A percentile compares a stretch with the other conserved stretches of the same genome.
Conservation (phyloP, 1,284 basidiomycete species). For the Irpex rosettiformis region DNA sequence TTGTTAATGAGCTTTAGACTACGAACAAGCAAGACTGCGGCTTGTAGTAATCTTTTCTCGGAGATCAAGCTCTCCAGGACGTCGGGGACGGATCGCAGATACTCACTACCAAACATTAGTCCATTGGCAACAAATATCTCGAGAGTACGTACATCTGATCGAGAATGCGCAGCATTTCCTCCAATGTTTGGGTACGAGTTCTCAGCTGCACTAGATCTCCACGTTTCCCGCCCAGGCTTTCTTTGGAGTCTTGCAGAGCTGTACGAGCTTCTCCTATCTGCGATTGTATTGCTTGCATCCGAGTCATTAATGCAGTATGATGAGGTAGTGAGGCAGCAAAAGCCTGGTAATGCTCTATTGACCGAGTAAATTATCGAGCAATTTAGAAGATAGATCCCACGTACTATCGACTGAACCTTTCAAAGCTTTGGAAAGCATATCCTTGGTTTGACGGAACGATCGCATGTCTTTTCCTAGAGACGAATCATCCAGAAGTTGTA, state of each 20-base stretch:
- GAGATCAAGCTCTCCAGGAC: conserved; percentile 91
- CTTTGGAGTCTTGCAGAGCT: conserved; percentile 76
- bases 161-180: conserved; percentile 87
- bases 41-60: conserved; percentile 91
- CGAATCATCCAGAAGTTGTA: conserved; percentile 78
- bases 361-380: conserved; percentile 1
- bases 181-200: conserved; percentile 77
- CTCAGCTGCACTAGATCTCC: conserved; percentile 86
- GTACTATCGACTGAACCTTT: conserved; percentile 83
- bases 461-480: conserved; percentile 68
- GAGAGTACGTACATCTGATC: conserved; percentile 78
- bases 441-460: conserved; percentile 74
- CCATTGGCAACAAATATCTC: conserved; percentile 4
- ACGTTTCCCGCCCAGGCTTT: conserved; percentile 72
- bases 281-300: conserved; percentile 67
- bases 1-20: conserved; percentile 92
- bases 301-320: conserved; percentile 72
- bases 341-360: conserved; percentile 80
- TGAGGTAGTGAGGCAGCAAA: conserved; percentile 90
- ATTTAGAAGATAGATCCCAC: conserved; percentile 26
- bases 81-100: conserved; percentile 90
- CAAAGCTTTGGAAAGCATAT: conserved; percentile 71
- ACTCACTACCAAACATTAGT: conserved; percentile 56
- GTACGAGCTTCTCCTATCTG: conserved; percentile 73
- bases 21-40: conserved; percentile 83